Base-by-base conservation (phyloP, 2,329 filamentous ascomycete species). In the Colletotrichum lindemuthianum region DNA sequence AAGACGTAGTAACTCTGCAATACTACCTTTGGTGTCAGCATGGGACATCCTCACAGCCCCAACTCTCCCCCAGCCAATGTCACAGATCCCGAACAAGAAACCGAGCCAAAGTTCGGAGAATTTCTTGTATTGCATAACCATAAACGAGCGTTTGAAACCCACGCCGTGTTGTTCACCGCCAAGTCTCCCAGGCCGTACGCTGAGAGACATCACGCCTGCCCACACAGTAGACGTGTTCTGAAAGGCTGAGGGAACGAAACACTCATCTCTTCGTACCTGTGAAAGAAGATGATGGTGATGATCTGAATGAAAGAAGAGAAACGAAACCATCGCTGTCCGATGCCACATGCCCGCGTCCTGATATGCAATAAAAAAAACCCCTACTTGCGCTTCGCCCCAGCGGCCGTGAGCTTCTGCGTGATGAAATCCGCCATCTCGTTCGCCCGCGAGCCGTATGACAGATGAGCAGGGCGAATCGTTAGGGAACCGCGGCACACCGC, bases 401-500 rank as follows among this genome's bases (percentile, higher is more conserved):
- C 67, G 6, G 60, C 60, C 1, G 59, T 56, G 15, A 68, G 67
- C 47, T 60, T 59, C 43, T 59, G 15, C 7, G 50, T 65, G 39
- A 77, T 71, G 65, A 75, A 77, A 52, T 73, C 63, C 4, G 73
- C 71, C 8, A 71, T 72, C 49, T 74, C 74, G 4, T 71, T 70
- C 12, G 74, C 73, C 59, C 75, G 73, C 36, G 68, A 70, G 34
- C 72, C 68, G 66, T 80, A 80, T 60, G 76, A 72, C 59, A 78
- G 70, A 55, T 80, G 78, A 6, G 75, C 70, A 1, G 75, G 70
- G 41, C 73, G 73, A 10, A 79, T 73, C 34, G 69, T 71, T 10
- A 80, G 71, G 1, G 69, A 74, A 52, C 77, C 76, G 3, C 60
- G 65, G 70, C 78, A 80, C 58, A 80, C 72, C 36, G 72, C 70